Base-by-base conservation (phyloP, 768 basidiomycete species). In the Lactarius indigo region DNA sequence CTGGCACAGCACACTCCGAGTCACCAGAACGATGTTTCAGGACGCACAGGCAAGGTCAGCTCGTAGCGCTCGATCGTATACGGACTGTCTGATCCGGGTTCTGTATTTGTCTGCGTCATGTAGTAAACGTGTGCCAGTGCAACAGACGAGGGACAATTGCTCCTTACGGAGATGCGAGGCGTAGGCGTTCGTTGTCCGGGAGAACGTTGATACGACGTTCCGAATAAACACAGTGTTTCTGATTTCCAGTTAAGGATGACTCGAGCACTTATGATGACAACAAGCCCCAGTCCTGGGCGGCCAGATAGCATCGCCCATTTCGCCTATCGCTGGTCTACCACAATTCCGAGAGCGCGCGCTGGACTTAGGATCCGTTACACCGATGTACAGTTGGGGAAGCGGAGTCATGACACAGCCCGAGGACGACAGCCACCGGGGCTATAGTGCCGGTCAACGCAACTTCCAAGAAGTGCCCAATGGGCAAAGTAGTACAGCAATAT, bases 321-420 rank as follows among this genome's bases (percentile, higher is more conserved):
- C 50, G 50, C 50, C 26, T 26, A 52, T 52, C 26, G 50, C 15
- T 52, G 26, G 26, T 50, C 47, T 47, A 10, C n/a, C 15, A n/a
- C n/a, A 9, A 10, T 23, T 10, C 18, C 23, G 10, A 13, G n/a
- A 5, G 10, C 47, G 23, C n/a, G 23, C 44, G 23, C 23, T 50
- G 47, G n/a, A 50, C 47, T 50, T 52, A 52, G 47, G 47, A 52
- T 52, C 50, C 50, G 50, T 28, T 52, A 13, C 26, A 28, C 50
- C 50, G 26, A 52, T 15, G 6, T 13, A 42, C 42, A 39, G 42
- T 42, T 26, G 23, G 50, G 33, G 54, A 41, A 54, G 12, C 28
- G 18, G 59, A 57, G 59, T 65, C 64, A 61, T 57, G 13, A 33
- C 12, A 35, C 59, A 42, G 42, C 20, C 47, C 50, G 37, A 50